Evolutionary conservation across 192 early-diverging fungal genomes (phyloP).

Genomic region (Podila epicladia): DNA sequence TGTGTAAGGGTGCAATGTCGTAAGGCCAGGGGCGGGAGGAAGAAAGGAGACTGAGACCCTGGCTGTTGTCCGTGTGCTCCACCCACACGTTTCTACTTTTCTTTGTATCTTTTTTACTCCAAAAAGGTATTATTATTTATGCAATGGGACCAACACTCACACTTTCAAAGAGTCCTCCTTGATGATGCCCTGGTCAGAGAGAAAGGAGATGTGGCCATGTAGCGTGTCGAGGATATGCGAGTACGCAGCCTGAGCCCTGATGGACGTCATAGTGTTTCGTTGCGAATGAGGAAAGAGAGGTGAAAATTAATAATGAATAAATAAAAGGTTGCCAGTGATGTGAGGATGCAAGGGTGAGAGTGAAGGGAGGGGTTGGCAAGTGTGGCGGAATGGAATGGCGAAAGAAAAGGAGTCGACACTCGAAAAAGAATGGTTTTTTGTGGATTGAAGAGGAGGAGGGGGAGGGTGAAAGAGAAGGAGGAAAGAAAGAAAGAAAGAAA

Average conservation of each 20-base stretch:
- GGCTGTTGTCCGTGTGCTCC: too few relatives aligned
- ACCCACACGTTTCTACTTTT: too few relatives aligned
- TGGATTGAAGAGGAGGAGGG: background rate
- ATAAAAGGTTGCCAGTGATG: background rate
- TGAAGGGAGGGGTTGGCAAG: background rate
- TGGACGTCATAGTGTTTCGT: conserved; percentile 4
- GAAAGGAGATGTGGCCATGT: conserved; percentile 37
- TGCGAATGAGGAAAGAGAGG: background rate
- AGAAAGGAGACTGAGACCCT: too few relatives aligned
- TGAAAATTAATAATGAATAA: background rate
- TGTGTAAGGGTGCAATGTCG: too few relatives aligned
- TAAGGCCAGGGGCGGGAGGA: too few relatives aligned
- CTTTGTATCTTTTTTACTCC: too few relatives aligned
- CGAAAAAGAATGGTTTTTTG: background rate
- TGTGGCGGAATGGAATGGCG: background rate
- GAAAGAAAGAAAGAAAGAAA: conserved; percentile 2
- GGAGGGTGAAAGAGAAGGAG: background rate
- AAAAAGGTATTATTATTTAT: too few relatives aligned
- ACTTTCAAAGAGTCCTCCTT: conserved; percentile 30
- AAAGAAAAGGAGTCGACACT: background rate
- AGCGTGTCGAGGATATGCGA: conserved; percentile 42
- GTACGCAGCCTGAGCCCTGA: conserved; percentile 37
- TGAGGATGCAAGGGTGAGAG: background rate
- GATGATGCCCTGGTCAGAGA: conserved; percentile 38
- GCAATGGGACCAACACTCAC: conserved; percentile 3